Percentiles rank a stretch among this genome's conserved stretches.
phyloP scores from a whole-genome alignment of 1,284 basidiomycete genomes.

The Sporisorium reilianum region DNA sequence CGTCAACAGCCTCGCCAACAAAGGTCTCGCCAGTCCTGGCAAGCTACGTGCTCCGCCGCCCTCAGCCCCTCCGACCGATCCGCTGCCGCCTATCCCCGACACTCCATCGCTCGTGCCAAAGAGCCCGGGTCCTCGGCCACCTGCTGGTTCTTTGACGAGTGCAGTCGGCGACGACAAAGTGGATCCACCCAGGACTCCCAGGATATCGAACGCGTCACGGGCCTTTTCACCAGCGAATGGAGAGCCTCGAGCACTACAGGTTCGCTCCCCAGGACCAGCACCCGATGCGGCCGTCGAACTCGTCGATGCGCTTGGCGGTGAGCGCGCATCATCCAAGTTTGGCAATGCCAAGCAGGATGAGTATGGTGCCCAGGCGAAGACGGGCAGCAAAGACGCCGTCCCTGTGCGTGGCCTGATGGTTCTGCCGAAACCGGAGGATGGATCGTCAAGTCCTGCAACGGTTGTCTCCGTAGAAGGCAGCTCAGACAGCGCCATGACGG shows the following conservation, averaged over 20 bases:
- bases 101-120: constrained; percentile 36
- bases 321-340: background rate
- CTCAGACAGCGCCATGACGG: constrained; percentile 3
- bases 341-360: background rate
- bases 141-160: constrained; percentile 17
- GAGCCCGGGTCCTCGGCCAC: constrained; percentile 18
- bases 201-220: constrained; percentile 9
- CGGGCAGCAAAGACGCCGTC: background rate
- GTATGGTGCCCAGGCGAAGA: background rate
- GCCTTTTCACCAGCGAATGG: background rate
- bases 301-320: background rate
- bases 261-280: background rate
- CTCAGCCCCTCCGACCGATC: constrained; percentile 47
- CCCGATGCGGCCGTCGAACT: background rate
- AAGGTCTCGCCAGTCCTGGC: constrained; percentile 37
- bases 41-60: constrained; percentile 41
- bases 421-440: background rate
- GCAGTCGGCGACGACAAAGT: background rate
- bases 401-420: background rate
- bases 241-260: background rate
- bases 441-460: background rate
- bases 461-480: constrained; percentile 3
- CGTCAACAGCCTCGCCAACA: constrained; percentile 16
- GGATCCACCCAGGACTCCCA: constrained; percentile 1
- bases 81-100: constrained; percentile 54